These are phyloP conservation scores for Tetrahymena elliotti DNA, from an alignment of 73 alveolate genomes.

Conservation along the genomic window DNA sequence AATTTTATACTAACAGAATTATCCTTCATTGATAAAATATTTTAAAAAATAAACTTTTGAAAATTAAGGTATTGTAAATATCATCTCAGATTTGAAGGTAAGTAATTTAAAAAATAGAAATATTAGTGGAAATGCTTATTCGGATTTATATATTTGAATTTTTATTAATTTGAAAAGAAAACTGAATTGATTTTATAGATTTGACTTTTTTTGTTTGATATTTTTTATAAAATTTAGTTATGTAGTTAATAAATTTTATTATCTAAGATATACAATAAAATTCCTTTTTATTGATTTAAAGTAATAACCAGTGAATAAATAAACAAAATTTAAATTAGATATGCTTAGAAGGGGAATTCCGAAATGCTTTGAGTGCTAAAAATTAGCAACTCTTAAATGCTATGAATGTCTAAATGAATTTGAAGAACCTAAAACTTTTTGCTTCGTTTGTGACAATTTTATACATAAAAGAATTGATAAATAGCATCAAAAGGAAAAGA, in stretches of 20 bases:
- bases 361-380: neutral
- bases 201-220: neutral
- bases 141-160: neutral
- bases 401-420: neutral
- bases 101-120: no score
- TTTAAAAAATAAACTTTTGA: no score
- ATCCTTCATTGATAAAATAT: no score
- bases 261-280: neutral
- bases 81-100: no score
- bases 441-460: neutral
- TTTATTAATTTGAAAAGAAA: neutral
- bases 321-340: neutral
- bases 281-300: neutral
- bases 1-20: no score
- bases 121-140: no score
- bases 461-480: neutral
- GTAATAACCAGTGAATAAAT: neutral
- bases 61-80: no score
- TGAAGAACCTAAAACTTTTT: neutral
- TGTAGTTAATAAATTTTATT: neutral
- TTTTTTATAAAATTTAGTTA: neutral
- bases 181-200: neutral
- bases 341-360: neutral
- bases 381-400: neutral
- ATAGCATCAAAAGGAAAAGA: neutral